phyloP scores from a whole-genome alignment of 495 filamentous ascomycete genomes.

The Platismatia glauca region DNA sequence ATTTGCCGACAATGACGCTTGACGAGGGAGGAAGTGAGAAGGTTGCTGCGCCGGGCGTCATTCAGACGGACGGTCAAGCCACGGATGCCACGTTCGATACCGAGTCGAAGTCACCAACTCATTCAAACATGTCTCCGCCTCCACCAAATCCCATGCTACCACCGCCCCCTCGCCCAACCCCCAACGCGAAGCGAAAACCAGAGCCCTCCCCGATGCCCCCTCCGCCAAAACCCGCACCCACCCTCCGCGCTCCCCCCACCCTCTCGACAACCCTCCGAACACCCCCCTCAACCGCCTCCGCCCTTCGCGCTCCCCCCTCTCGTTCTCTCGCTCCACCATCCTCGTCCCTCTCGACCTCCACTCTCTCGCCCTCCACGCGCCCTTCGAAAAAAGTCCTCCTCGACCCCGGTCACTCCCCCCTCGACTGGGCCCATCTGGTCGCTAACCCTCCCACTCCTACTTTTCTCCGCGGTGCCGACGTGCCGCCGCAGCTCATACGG shows the following conservation, averaged over 20 bases:
- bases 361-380: conserved; percentile 32
- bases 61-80: not conserved
- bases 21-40: not conserved
- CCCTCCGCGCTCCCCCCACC: conserved; percentile 24
- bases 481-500: conserved; percentile 44
- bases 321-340: conserved; percentile 33
- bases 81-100: not conserved
- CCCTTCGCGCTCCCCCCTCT: conserved; percentile 33
- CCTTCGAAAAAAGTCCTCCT: conserved; percentile 56
- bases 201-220: conserved; percentile 17
- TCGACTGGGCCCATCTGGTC: conserved; percentile 85
- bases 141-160: not conserved
- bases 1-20: conserved; percentile 1
- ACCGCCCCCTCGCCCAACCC: not conserved
- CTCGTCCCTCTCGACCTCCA: conserved; percentile 29
- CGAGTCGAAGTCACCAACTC: not conserved
- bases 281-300: conserved; percentile 29
- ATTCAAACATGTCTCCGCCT: not conserved
- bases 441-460: conserved; percentile 50
- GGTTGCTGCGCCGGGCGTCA: not conserved
- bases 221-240: conserved; percentile 23
- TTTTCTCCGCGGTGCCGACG: conserved; percentile 55
- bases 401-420: conserved; percentile 77
- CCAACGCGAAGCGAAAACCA: conserved; percentile 8
- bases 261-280: conserved; percentile 28